Conservation (phyloP, 768 basidiomycete genomes). For the Russula sp. region DNA sequence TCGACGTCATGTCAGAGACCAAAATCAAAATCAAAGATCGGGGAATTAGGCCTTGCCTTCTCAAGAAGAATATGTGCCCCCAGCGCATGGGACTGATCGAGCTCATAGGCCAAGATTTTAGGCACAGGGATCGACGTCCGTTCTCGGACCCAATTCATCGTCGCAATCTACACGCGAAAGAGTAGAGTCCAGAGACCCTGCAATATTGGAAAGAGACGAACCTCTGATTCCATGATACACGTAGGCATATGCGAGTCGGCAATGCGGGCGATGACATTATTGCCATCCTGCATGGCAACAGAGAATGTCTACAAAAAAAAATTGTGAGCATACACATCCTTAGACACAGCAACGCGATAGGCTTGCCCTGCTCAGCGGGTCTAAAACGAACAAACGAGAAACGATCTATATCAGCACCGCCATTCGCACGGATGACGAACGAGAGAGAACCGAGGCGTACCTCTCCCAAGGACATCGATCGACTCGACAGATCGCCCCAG, state of each 20-base stretch:
- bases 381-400: background rate
- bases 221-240: constrained; percentile 23
- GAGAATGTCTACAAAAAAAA: constrained; percentile 21
- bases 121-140: constrained; percentile 28
- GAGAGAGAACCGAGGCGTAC: constrained; percentile 2
- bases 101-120: constrained; percentile 20
- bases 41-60: constrained; percentile 21
- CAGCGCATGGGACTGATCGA: constrained; percentile 14
- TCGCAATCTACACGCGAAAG: constrained; percentile 25
- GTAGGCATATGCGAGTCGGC: constrained; percentile 17
- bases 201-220: background rate
- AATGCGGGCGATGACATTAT: constrained; percentile 22
- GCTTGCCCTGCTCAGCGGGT: constrained; percentile 15
- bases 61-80: constrained; percentile 25
- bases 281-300: constrained; percentile 22
- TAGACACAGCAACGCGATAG: background rate
- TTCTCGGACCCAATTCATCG: constrained; percentile 26
- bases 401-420: background rate
- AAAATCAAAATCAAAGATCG: too few relatives aligned
- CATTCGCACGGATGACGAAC: background rate
- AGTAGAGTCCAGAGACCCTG: background rate
- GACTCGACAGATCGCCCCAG: constrained; percentile 18
- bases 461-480: constrained; percentile 25
- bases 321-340: constrained; percentile 7
- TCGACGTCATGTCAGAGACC: background rate